Evolutionary conservation across 768 basidiomycete genomes (phyloP), one percentile per base, ranked within the genome.

Genomic region (Hericium rajendrae): DNA sequence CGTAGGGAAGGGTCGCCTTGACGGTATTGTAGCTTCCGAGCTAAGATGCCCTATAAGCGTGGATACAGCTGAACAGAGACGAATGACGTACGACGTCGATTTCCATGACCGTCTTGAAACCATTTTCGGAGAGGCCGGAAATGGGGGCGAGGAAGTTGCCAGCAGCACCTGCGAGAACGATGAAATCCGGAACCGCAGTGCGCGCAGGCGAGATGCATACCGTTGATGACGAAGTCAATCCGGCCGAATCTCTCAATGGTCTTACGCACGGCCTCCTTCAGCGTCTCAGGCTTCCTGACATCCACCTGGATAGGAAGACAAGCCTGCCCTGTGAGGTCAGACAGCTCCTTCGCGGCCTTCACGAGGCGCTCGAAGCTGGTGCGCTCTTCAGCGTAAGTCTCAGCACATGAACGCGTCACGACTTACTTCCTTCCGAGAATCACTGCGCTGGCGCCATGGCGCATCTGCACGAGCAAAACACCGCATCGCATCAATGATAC

Each of bases 71-170:
- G 32, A 8, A 2, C 32, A 32, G 32, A 32, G 32, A 32, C 32
- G 13, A 37, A 4, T 50, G 46, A 70, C 81, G 10, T 66, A 90
- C 91, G 9, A 91, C 86, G 70, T 98, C 95, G 64, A 97, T 97
- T 67, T 93, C 91, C 58, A 97, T 77, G 38, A 97, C 94, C 1
- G 94, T 93, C 67, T 76, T 81, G 78, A 97, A 97, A 2, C 85
- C 95, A 66, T 92, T 94, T 68, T 89, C 85, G 2, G 91, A 93
- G 58, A 97, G 78, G 1, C 78, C 81, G 41, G 83, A 81, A 57
- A 95, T 90, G 15, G 93, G 86, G 1, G 88, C 87, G 26, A 99
- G 76, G 73, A 97, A 99, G 74, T 98, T 99, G 2, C 95, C 95
- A 57, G 95, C 95, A 46, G 94, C 94, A 60, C 91, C 91, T 93